Base-by-base conservation (phyloP, 2,329 filamentous ascomycete species). In the Alternaria triticina region DNA sequence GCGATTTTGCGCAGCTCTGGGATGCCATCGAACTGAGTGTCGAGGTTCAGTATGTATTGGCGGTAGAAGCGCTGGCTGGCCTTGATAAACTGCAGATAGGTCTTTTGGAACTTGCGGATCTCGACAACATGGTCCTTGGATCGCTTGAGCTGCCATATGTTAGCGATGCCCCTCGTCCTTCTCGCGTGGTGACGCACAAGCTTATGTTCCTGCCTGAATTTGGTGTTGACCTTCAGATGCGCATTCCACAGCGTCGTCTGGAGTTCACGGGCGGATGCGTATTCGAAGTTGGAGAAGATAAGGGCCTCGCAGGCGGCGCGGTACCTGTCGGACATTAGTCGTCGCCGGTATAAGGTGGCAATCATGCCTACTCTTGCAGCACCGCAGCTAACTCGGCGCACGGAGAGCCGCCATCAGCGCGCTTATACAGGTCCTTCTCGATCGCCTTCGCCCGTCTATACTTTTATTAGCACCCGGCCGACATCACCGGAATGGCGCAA, bases 1-100 rank as follows among this genome's bases (percentile, higher is more conserved):
- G 88, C 87, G 58, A 90, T 83, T 61, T 84, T 84, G 70, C 87
- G 83, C 70, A 91, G 78, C 72, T 89, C 87, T 6, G 84, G 79
- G 44, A 90, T 84, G 43, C 84, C 85, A 36, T 84, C 83, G 67
- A 85, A 89, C 62, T 85, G 83, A 17, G 83, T 84, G 57, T 91
- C 89, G 23, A 97, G 84, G 60, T 90, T 88, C 78, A 95, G 89
- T 58, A 97, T 91, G 74, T 93, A 96, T 69, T 89, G 90, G 74
- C 91, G 89, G 84, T 98, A 98, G 79, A 97, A 97, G 73, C 89
- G 89, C 80, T 96, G 92, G 69, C 93, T 91, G 50, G 90, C 90
- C 80, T 95, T 96, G 71, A 98, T 88, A 78, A 97, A 98, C 70
- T 89, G 88, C 61, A 90, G 84, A 79, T 96, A 98, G 67, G 90